phyloP scores from a whole-genome alignment of 495 filamentous ascomycete genomes.

The Penicillium robsamsonii region DNA sequence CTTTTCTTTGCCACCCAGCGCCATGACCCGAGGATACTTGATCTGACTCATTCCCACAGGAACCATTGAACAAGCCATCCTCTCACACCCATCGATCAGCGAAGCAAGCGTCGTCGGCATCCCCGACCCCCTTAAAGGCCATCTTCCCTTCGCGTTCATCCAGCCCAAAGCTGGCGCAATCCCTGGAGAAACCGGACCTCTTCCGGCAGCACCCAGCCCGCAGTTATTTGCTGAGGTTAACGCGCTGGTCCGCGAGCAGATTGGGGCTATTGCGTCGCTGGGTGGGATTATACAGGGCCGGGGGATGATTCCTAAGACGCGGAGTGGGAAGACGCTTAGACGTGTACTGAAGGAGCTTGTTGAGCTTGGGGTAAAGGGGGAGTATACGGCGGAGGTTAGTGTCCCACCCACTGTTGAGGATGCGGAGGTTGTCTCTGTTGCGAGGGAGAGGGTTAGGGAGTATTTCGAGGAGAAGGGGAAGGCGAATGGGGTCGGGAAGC shows the following conservation, averaged over 20 bases:
- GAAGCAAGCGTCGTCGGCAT: conserved; percentile 85
- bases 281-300: conserved; percentile 81
- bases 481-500: conserved; percentile 28
- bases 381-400: conserved; percentile 50
- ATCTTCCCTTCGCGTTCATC: conserved; percentile 87
- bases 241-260: conserved; percentile 68
- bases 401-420: conserved; percentile 64
- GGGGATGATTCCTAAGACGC: conserved; percentile 90
- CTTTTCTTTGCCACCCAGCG: neutral
- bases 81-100: conserved; percentile 70
- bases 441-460: conserved; percentile 51
- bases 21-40: neutral
- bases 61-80: conserved; percentile 85
- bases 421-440: conserved; percentile 54
- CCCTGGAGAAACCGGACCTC: conserved; percentile 20
- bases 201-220: conserved; percentile 42
- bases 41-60: conserved; percentile 42
- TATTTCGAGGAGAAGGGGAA: conserved; percentile 52
- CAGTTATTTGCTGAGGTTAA: conserved; percentile 63
- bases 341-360: conserved; percentile 77
- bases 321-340: conserved; percentile 82
- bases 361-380: conserved; percentile 56
- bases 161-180: conserved; percentile 49
- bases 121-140: conserved; percentile 82
- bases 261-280: conserved; percentile 81